Evolutionary conservation across 2,329 filamentous ascomycete genomes (phyloP), one percentile per base, ranked within the genome.

Genomic region (Chrysosporium queenslandicum): DNA sequence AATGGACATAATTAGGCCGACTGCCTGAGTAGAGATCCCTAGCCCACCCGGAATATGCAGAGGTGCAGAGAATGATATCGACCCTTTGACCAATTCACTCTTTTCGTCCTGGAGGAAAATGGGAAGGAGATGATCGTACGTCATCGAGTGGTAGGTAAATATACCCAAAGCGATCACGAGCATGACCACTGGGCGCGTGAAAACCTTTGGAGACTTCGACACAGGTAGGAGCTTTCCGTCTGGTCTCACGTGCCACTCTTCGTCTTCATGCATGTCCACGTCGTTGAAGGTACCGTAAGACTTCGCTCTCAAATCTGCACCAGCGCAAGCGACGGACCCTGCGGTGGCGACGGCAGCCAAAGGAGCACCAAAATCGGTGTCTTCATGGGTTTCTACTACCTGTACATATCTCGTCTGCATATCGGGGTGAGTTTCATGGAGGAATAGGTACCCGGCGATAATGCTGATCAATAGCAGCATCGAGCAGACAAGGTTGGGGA

Each of bases 131-230:
- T 94, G 87, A 63, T 96, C 91, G 68, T 87, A 96, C 0, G 86
- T 89, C 89, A 96, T 96, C 34, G 85, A 88, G 69, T 96, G 90
- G 66, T 94, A 94, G 3, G 88, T 92, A 71, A 94, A 95, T 57
- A 96, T 87, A 41, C 85, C 87, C 45, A 96, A 72, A 1, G 90
- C 85, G n/a, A 88, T 63, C 36, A 92, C 81, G 50, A 95, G 79
- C 67, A 86, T 82, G 58, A 86, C 73, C 55, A 95, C 82, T 37
- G 78, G 79, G 67, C 71, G 75, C 1, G 77, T 83, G 59, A 83
- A 80, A 48, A 77, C 74, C 54, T 56, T 54, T 74, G 74, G 25
- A 70, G 63, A 12, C 65, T 64, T 47, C 60, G 58, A 2, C 53
- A 43, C 49, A 75, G 74, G 66, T 71, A 21, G 64, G 60, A 45